Percentiles rank a stretch among this genome's conserved stretches.
Evolutionary conservation across 179 eudicot species (phyloP).

Genomic region (Camellia oleifera): DNA sequence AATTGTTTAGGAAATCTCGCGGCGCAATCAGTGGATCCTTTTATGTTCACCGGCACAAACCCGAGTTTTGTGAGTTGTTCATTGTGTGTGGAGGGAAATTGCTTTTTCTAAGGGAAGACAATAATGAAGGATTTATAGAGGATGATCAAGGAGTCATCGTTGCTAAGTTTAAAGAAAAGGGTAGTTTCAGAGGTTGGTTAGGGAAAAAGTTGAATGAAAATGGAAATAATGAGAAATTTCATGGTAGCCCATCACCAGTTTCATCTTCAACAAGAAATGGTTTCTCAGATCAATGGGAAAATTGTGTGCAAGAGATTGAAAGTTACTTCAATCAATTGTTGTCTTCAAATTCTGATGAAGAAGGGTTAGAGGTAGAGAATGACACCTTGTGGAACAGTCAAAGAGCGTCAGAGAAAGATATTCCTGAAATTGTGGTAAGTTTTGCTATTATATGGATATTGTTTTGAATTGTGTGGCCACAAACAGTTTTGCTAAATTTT

Average conservation of each 20-base stretch:
- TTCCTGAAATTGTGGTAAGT: slow-evolving; percentile 27
- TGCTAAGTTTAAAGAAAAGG: slow-evolving; percentile 43
- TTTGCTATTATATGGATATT: background rate
- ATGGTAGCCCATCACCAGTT: slow-evolving; percentile 10
- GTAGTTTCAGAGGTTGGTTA: slow-evolving; percentile 50
- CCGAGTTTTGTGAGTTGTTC: slow-evolving; percentile 63
- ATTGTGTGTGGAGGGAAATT: slow-evolving; percentile 54
- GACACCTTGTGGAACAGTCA: slow-evolving; percentile 20
- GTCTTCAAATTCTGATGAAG: slow-evolving; percentile 24
- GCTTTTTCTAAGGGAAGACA: slow-evolving; percentile 50
- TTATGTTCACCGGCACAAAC: slow-evolving; percentile 53
- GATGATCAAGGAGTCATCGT: slow-evolving; percentile 52
- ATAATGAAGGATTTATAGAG: slow-evolving; percentile 45
- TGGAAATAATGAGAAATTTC: slow-evolving; percentile 24
- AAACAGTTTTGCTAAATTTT: background rate
- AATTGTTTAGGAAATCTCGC: slow-evolving; percentile 45
- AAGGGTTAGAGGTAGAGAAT: slow-evolving; percentile 27
- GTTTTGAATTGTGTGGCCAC: background rate
- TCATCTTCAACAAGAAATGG: slow-evolving; percentile 27
- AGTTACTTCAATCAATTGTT: slow-evolving; percentile 50
- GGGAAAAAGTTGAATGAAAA: slow-evolving; percentile 34
- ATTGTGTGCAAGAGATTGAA: slow-evolving; percentile 54
- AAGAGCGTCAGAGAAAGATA: slow-evolving; percentile 19
- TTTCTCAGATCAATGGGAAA: slow-evolving; percentile 47
- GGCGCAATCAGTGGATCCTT: slow-evolving; percentile 43